Percentiles rank a stretch among this genome's conserved stretches.
Evolutionary conservation across 2,329 filamentous ascomycete species (phyloP).

Genomic region (Knufia fluminis): DNA sequence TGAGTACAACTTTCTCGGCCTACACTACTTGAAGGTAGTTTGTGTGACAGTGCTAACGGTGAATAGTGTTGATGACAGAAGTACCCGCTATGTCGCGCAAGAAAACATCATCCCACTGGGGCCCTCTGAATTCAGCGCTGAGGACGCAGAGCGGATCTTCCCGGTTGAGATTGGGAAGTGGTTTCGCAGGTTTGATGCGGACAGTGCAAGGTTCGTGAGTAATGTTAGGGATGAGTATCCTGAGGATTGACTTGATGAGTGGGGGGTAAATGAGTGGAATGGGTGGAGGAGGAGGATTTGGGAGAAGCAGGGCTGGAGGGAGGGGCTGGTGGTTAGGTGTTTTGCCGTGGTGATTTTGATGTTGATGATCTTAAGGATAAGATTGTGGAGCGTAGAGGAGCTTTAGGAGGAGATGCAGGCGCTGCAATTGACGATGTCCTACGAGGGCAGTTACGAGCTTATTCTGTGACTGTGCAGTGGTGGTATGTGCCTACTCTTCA

Average conservation of each 20-base stretch:
- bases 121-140: constrained; percentile 46
- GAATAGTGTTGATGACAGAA: constrained; percentile 51
- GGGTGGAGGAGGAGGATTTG: background rate
- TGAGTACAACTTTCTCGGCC: constrained; percentile 45
- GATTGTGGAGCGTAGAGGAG: background rate
- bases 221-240: constrained; percentile 78
- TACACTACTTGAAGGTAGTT: too few species aligned
- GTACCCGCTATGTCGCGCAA: constrained; percentile 65
- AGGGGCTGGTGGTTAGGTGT: background rate
- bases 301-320: background rate
- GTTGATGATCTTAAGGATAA: background rate
- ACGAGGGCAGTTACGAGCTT: too few species aligned
- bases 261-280: background rate
- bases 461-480: too few species aligned
- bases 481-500: too few species aligned
- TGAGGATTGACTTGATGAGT: constrained; percentile 51
- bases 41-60: background rate
- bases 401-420: background rate
- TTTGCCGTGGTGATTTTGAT: background rate
- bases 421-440: background rate
- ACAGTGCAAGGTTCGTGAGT: constrained; percentile 63
- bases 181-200: constrained; percentile 75
- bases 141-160: constrained; percentile 14
- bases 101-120: constrained; percentile 65
- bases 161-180: constrained; percentile 58